Evolutionary conservation across 768 basidiomycete genomes (phyloP), one percentile per base, ranked within the genome.

Genomic region (Amanita fuliginea): DNA sequence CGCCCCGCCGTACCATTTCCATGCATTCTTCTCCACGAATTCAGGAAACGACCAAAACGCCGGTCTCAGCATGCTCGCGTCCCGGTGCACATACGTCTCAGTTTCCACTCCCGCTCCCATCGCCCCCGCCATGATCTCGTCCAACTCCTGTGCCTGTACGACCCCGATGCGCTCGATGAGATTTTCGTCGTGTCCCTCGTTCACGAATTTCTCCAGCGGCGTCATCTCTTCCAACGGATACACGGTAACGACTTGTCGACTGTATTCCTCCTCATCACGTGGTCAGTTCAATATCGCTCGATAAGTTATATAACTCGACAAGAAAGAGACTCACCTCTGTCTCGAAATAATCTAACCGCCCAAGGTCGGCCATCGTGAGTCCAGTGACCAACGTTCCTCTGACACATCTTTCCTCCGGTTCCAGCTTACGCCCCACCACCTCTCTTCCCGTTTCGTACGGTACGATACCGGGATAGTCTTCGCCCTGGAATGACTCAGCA

Each of bases 401-500:
- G 0, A 95, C 90, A 16, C 70, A 77, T 40, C 70, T 71, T 43
- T 92, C 86, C 44, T 86, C 82, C 1, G 55, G 61, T 1, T 60
- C 59, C n/a, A 89, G 66, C 6, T 77, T 72, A 9, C 66, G 64
- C 8, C 35, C 59, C 33, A 83, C 72, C 9, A 86, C 60, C 1
- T 52, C 55, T 35, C 66, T 59, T 36, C 79, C 78, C 51, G 68
- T 64, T 3, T 67, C 63, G 47, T 75, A 76, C 1, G 86, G 78
- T 9, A 95, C 60, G 21, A 96, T 73, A 0, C 82, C 94, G 0
- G 94, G 94, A 59, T 95, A 97, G 59, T 92, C 90, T 37, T 71
- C 80, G 37, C 57, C 51, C 83, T 86, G 51, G 13, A n/a, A 18
- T 14, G 11, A 24, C 22, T 8, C 10, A 18, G 18, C 6, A 13